Evolutionary conservation across 352 stramenopile species (phyloP).

Genomic region (Stramenopiles sp.): DNA sequence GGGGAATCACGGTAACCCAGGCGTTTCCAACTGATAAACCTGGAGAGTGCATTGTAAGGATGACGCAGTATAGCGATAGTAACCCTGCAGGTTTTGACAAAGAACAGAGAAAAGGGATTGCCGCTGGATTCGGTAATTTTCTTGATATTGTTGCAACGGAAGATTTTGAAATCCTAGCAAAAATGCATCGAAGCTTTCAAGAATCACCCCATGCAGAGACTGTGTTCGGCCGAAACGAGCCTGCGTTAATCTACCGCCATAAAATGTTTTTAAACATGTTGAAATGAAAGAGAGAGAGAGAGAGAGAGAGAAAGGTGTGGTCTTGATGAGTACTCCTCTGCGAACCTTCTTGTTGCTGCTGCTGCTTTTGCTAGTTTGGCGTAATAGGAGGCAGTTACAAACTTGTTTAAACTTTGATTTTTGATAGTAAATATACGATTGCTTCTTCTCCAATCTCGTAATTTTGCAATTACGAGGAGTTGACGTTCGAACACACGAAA

Average conservation of each 20-base stretch:
- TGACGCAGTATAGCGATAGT: neutral
- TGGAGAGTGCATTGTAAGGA: neutral
- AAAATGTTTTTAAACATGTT: neutral
- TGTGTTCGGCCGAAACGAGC: neutral
- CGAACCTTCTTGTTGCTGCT: no score
- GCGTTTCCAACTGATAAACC: neutral
- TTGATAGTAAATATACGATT: neutral
- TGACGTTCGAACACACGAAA: neutral
- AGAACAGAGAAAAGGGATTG: neutral
- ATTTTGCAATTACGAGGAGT: neutral
- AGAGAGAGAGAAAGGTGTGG: neutral
- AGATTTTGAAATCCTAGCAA: neutral
- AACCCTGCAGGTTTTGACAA: neutral
- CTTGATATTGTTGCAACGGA: neutral
- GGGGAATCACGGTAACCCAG: neutral
- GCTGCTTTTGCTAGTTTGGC: no score
- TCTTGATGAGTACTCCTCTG: neutral
- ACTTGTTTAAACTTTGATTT: neutral
- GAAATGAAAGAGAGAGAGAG: neutral
- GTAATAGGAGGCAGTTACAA: no score
- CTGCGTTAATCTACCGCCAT: neutral
- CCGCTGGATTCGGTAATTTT: neutral
- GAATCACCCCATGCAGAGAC: neutral
- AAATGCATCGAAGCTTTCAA: neutral
- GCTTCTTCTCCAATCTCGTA: neutral